Base-by-base conservation (phyloP, 345 rosid genomes). In the Sapria himalayana region DNA sequence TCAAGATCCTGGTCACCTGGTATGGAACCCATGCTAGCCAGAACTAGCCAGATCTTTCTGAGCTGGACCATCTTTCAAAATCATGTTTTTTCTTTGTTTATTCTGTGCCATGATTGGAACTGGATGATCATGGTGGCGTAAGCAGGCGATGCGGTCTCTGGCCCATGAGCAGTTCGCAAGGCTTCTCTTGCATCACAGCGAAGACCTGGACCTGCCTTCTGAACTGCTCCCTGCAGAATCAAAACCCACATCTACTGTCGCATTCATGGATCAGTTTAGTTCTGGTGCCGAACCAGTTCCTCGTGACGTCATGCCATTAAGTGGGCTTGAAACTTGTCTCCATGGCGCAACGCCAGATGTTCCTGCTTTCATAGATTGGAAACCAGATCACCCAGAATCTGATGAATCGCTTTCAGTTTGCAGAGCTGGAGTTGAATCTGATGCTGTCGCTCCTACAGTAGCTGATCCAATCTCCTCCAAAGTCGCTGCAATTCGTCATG, bases 101-200 rank as follows among this genome's bases (percentile, higher is more conserved):
- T n/a, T n/a, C n/a, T n/a, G n/a, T n/a, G n/a, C n/a, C n/a, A n/a
- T n/a, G n/a, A n/a, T n/a, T n/a, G n/a, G n/a, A n/a, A n/a, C n/a
- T n/a, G n/a, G n/a, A n/a, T n/a, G n/a, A n/a, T n/a, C n/a, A n/a
- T n/a, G n/a, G n/a, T n/a, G n/a, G n/a, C 14, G 23, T 52, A 41
- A 55, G 51, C 60, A 86, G 94, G 89, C 81, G 50, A 79, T 86
- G 22, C 92, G 97, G 27, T 92, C 97, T 37, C 66, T 54, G 51
- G 97, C 97, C 48, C 97, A 86, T 42, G 97, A 86, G 46, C 92
- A 86, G 51, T 86, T 73, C 56, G 97, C 97, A 33, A 64, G 97
- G 61, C 89, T 86, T 29, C 78, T 86, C 52, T 61, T 86, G 54
- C 70, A 61, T 58, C 55, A 64, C 58, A 86, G 66, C 9, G 78